Evolutionary conservation across 140 eudicot genomes (phyloP), one percentile per base, ranked within the genome.

Genomic region (Erigeron philadelphicus): DNA sequence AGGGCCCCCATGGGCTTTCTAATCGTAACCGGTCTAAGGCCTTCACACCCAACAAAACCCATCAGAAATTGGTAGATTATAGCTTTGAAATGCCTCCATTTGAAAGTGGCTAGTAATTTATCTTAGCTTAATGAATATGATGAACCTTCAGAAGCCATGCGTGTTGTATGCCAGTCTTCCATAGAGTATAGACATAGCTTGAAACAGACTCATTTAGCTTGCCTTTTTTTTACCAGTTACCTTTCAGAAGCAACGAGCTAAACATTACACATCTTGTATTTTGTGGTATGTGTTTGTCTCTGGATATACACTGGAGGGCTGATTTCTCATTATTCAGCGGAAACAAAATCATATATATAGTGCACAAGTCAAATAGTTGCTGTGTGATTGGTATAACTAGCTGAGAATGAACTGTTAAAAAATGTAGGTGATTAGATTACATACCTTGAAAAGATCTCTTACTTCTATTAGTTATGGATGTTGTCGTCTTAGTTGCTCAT

Each of bases 211-310:
- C 9, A 1, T 52, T 52, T 9, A 15, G 23, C 6, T 52, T 52
- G 8, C 21, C 58, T 52, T 52, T 52, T 19, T 3, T 12, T 52
- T 3, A 21, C 25, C 25, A 21, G 25, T 21, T 21, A 21, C 19
- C 21, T 1, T 15, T 52, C 17, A 52, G 8, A 52, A 52, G 58
- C 7, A 52, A 11, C 17, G 17, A 15, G 1, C 11, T 4, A 52
- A 52, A 15, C 58, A 52, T 15, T 52, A 52, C 8, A 10, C 58
- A 6, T 18, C 1, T 15, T 52, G 58, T 4, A 11, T 15, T 52
- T 52, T 52, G 58, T 52, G 19, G 6, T 52, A 52, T 52, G 57
- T 52, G n/a, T 52, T n/a, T 52, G 57, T 15, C 57, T 52, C 57
- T 52, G 9, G n/a, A 48, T 21, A n/a, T 21, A 21, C 25, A 21